These are phyloP conservation scores for Waltergamsia citrina DNA, from an alignment of 2,329 filamentous ascomycete genomes.

Conservation along the genomic window DNA sequence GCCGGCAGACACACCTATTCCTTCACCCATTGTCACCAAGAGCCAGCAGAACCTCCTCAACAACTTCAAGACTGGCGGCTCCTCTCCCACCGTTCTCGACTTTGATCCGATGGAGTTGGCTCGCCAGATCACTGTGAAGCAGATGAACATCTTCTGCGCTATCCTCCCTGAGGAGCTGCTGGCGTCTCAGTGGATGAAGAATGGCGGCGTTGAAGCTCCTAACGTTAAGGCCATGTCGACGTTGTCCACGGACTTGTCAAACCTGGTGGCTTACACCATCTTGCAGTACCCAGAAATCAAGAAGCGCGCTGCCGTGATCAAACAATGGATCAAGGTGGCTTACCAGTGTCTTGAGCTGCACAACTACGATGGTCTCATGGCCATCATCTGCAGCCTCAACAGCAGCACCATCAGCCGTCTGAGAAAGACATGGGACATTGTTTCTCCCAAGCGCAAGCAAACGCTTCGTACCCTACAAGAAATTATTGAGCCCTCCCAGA, in stretches of 20 bases:
- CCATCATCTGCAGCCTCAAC: constrained; percentile 89
- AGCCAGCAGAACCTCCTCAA: constrained; percentile 65
- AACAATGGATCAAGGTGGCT: constrained; percentile 97
- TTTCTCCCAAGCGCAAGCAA: constrained; percentile 75
- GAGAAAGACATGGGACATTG: constrained; percentile 82
- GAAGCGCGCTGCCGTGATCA: constrained; percentile 82
- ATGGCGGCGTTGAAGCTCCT: constrained; percentile 64
- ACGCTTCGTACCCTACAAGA: constrained; percentile 68
- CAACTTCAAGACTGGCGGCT: constrained; percentile 65
- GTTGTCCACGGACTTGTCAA: constrained; percentile 84
- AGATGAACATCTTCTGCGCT: constrained; percentile 82
- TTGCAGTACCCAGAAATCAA: constrained; percentile 83
- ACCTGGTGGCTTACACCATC: constrained; percentile 88
- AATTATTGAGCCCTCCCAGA: constrained; percentile 84
- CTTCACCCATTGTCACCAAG: constrained; percentile 61
- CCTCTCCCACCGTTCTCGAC: constrained; percentile 67
- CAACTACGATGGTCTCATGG: constrained; percentile 96
- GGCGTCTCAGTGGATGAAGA: constrained; percentile 90
- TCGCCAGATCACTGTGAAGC: constrained; percentile 84
- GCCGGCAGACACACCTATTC: constrained; percentile 61
- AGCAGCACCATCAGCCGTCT: constrained; percentile 84
- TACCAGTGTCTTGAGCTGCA: constrained; percentile 78
- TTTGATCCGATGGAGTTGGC: constrained; percentile 89
- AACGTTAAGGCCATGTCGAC: constrained; percentile 94
- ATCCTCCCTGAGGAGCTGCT: constrained; percentile 90